phyloP scores from a whole-genome alignment of 176 grass and related monocot species.

The Triticum turgidum region DNA sequence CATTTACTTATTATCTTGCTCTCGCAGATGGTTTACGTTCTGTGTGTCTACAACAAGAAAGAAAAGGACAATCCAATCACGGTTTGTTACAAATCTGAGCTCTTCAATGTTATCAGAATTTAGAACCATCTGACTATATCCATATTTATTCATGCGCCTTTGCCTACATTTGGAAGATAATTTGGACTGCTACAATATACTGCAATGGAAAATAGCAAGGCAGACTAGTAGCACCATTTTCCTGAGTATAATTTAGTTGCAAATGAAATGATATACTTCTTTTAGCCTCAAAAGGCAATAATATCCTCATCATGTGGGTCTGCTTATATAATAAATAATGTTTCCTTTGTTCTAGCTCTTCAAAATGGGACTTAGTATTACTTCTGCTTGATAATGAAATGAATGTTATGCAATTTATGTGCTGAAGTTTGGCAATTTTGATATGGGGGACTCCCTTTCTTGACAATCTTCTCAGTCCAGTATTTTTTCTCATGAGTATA shows the following conservation, averaged over 20 bases:
- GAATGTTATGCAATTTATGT: background rate
- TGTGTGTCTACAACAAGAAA: constrained; percentile 94
- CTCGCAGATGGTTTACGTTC: constrained; percentile 84
- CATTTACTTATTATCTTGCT: constrained; percentile 7
- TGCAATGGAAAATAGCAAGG: constrained; percentile 1
- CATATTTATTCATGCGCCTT: constrained; percentile 17
- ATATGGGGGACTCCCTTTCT: background rate
- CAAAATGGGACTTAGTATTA: background rate
- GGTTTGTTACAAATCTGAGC: constrained; percentile 43
- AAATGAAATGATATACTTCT: background rate
- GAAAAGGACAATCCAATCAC: constrained; percentile 82
- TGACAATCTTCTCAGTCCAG: background rate
- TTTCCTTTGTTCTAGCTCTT: background rate
- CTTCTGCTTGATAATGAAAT: background rate
- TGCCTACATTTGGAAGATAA: background rate
- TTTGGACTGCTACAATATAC: background rate
- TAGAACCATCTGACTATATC: background rate
- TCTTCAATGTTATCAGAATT: background rate
- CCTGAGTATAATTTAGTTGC: background rate
- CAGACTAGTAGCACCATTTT: constrained; percentile 4
- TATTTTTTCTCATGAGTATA: constrained; percentile 7
- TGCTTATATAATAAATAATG: background rate
- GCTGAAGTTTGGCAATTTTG: background rate
- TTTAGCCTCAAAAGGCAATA: background rate
- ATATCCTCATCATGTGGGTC: background rate